Conservation (phyloP, 1,284 basidiomycete genomes). For the Mycosarcoma maydis region DNA sequence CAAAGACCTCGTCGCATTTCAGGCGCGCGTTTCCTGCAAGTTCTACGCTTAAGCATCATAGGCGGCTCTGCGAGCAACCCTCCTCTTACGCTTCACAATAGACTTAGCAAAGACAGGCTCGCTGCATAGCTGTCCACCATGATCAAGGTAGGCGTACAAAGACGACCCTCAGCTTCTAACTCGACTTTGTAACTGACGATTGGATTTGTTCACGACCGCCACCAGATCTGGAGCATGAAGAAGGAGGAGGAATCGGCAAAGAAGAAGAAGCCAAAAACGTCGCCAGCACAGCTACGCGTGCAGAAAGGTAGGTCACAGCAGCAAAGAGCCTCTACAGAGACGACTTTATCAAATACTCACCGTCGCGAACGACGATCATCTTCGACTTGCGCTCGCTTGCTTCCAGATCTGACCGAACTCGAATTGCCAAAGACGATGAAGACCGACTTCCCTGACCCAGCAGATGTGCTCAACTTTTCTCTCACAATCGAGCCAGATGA, state of each 20-base stretch:
- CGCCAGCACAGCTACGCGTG: constrained; percentile 94
- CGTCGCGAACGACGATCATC: not conserved
- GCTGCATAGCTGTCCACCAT: constrained; percentile 13
- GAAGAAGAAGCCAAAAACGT: constrained; percentile 76
- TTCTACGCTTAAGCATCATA: no score
- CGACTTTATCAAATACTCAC: no score
- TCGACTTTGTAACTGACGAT: not conserved
- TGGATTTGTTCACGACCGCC: not conserved
- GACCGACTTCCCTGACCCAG: constrained; percentile 88
- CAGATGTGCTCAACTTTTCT: constrained; percentile 93
- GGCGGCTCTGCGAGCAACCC: not conserved
- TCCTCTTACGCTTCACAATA: not conserved
- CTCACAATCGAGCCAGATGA: constrained; percentile 96
- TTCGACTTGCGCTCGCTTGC: not conserved
- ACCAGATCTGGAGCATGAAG: constrained; percentile 64
- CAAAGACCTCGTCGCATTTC: no score
- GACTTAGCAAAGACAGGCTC: not conserved
- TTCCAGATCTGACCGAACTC: constrained; percentile 91
- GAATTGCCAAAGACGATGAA: constrained; percentile 96
- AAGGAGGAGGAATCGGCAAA: constrained; percentile 63
- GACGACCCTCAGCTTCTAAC: not conserved
- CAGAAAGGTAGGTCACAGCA: constrained; percentile 96
- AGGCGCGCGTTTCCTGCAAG: no score
- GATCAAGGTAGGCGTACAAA: constrained; percentile 31
- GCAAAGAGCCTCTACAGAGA: no score